These are phyloP conservation scores for Pinus taeda DNA, from an alignment of 75 land plant species.

Conservation along the genomic window DNA sequence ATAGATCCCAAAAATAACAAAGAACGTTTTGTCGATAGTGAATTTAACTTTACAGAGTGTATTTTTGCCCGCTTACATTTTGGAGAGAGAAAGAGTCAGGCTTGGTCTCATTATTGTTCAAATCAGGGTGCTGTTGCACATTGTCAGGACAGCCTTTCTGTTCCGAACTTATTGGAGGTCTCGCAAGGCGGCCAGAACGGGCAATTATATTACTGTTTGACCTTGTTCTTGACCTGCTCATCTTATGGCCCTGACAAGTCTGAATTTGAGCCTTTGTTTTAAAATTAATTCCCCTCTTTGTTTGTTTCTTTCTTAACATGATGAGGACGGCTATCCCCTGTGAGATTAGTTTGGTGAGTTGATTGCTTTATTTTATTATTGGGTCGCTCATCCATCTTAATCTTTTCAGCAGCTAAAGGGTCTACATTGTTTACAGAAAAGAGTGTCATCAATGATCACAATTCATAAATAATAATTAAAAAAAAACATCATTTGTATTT, in stretches of 20 bases:
- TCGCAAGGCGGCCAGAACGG: constrained; percentile 25
- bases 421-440: no score
- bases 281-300: fast-evolving
- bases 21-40: no score
- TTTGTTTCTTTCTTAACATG: not conserved
- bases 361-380: not conserved
- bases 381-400: no score
- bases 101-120: constrained; percentile 15
- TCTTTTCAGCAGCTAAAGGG: no score
- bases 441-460: no score
- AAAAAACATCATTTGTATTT: no score
- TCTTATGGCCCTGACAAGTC: not conserved
- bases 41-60: not conserved
- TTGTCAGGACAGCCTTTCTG: not conserved
- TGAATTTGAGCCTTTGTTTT: no score
- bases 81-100: not conserved
- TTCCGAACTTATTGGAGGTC: constrained; percentile 15
- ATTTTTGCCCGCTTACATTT: not conserved
- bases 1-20: not conserved
- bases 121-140: not conserved
- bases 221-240: not conserved
- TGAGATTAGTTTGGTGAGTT: not conserved
- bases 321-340: not conserved
- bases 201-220: not conserved
- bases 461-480: no score